Conservation (phyloP, 1,284 basidiomycete genomes). For the Apiotrichum domesticum region DNA sequence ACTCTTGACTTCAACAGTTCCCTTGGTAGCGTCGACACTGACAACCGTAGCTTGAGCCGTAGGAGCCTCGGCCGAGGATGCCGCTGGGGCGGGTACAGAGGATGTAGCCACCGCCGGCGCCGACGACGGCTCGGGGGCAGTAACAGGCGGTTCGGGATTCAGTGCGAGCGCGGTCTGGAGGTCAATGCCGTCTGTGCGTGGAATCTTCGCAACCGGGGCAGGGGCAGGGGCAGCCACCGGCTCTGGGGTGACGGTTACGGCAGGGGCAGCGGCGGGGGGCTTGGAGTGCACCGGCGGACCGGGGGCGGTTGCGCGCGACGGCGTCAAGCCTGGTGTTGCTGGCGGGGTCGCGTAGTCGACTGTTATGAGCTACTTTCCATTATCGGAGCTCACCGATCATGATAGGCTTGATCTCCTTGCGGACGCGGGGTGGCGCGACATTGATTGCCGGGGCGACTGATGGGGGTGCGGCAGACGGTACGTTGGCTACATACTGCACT, state of each 20-base stretch:
- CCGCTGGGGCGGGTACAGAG: background rate
- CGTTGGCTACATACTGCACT: background rate
- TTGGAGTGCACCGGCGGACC: background rate
- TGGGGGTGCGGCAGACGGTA: background rate
- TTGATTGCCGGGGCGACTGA: background rate
- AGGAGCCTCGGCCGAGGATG: no score
- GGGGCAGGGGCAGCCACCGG: background rate
- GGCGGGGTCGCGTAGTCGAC: background rate
- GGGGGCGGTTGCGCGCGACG: background rate
- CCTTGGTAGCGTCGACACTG: no score
- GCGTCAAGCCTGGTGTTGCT: background rate
- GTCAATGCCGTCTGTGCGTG: no score
- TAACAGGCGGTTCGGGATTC: no score
- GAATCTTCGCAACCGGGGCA: background rate
- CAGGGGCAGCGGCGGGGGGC: no score
- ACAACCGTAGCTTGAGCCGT: no score
- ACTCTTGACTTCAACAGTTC: no score
- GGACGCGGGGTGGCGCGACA: no score
- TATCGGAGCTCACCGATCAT: slow-evolving; percentile 2
- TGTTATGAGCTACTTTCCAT: background rate
- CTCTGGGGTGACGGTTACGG: background rate
- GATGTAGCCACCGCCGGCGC: no score
- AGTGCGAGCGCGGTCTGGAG: no score
- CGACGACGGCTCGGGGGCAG: no score
- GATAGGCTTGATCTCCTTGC: background rate